Conservation (phyloP, 1,284 basidiomycete species). For the Albatrellus sp. region DNA sequence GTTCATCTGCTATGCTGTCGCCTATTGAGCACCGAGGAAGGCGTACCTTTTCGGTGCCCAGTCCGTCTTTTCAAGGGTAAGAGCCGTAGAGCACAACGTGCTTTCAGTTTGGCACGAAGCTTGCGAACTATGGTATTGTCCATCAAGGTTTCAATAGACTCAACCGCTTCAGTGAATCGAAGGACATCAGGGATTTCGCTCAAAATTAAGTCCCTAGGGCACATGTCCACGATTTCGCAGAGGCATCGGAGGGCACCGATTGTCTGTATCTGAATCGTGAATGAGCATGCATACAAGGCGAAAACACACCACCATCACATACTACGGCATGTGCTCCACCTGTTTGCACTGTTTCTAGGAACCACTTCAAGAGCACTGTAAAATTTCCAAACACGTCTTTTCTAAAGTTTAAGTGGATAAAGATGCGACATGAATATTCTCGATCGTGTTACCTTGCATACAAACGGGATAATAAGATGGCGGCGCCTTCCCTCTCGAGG, state of each 20-base stretch:
- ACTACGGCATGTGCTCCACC: conserved; percentile 41
- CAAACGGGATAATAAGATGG: conserved; percentile 57
- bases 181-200: conserved; percentile 30
- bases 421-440: not conserved
- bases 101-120: conserved; percentile 48
- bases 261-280: conserved; percentile 25
- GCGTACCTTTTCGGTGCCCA: conserved; percentile 28
- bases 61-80: conserved; percentile 34
- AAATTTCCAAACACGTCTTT: conserved; percentile 47
- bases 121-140: conserved; percentile 59
- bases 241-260: conserved; percentile 67
- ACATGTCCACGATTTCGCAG: conserved; percentile 61
- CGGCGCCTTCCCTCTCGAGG: conserved; percentile 73
- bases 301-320: conserved; percentile 16
- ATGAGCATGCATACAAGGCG: too few species aligned
- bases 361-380: conserved; percentile 38
- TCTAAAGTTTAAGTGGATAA: conserved; percentile 24
- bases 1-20: not conserved
- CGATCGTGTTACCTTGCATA: conserved; percentile 56
- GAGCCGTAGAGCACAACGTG: conserved; percentile 49
- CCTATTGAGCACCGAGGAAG: conserved; percentile 1
- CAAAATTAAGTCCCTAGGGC: conserved; percentile 42
- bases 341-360: conserved; percentile 22
- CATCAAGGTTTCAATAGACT: conserved; percentile 26
- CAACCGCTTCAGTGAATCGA: conserved; percentile 29